phyloP scores from a whole-genome alignment of 2,329 filamentous ascomycete genomes.

The Zalaria obscura region DNA sequence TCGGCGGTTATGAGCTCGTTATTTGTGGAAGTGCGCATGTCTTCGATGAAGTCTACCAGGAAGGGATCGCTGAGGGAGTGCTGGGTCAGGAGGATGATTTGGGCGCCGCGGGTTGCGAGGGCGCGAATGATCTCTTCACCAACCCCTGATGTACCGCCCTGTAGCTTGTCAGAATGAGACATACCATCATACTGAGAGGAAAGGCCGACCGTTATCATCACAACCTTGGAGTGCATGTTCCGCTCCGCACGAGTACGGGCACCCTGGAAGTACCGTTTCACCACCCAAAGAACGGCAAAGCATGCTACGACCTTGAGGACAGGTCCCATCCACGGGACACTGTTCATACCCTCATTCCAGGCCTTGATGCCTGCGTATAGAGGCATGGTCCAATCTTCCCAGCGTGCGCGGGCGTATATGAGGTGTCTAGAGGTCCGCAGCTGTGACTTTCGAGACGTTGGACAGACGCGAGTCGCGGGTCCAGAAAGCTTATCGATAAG shows the following conservation, averaged over 20 bases:
- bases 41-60: conserved; percentile 82
- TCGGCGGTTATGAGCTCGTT: conserved; percentile 92
- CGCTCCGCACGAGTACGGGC: conserved; percentile 60
- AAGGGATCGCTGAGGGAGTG: conserved; percentile 73
- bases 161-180: conserved; percentile 9
- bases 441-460: no score
- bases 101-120: conserved; percentile 70
- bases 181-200: not conserved
- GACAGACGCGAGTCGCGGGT: no score
- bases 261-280: conserved; percentile 70
- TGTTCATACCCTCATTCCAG: conserved; percentile 39
- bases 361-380: conserved; percentile 23
- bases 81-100: conserved; percentile 79
- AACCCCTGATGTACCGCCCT: conserved; percentile 86
- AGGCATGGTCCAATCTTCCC: no score
- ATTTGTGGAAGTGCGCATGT: conserved; percentile 59
- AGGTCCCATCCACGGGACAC: conserved; percentile 22
- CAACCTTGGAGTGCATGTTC: conserved; percentile 82
- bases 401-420: no score
- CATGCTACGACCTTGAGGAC: conserved; percentile 35
- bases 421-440: no score
- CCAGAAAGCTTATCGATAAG: no score
- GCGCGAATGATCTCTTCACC: conserved; percentile 62
- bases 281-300: conserved; percentile 35
- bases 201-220: conserved; percentile 65